Evolutionary conservation across 164 flowering plant genomes (phyloP).

Genomic region (Protea cynaroides): DNA sequence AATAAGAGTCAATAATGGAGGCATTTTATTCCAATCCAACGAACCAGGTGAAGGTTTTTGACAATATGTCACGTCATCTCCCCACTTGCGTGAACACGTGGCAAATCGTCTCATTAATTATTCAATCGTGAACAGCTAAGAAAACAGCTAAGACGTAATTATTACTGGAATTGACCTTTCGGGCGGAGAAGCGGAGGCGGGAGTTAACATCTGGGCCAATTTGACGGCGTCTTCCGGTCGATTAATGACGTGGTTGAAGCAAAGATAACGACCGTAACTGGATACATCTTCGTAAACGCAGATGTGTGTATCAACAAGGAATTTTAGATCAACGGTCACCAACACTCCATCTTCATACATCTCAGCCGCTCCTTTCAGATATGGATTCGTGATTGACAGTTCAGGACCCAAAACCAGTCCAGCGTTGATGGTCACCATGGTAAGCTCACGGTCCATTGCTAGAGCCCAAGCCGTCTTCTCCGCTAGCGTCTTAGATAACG

Average conservation of each 20-base stretch:
- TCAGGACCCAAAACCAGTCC: conserved; percentile 49
- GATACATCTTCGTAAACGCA: conserved; percentile 55
- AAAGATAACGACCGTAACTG: conserved; percentile 68
- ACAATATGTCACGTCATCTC: too few species aligned
- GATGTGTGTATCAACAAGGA: conserved; percentile 63
- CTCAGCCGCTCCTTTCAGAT: conserved; percentile 75
- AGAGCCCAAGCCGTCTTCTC: conserved; percentile 84
- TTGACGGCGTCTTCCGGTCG: conserved; percentile 37
- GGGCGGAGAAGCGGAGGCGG: conserved; percentile 8
- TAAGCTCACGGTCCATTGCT: conserved; percentile 72
- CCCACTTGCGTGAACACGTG: too few species aligned
- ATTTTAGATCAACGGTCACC: conserved; percentile 52
- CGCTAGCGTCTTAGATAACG: conserved; percentile 62
- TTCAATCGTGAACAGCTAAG: too few species aligned
- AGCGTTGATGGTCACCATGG: conserved; percentile 67
- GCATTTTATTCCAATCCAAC: too few species aligned
- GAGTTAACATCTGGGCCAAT: conserved; percentile 30
- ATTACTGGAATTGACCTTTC: conserved; percentile 13
- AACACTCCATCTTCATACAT: conserved; percentile 76
- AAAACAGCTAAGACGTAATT: too few species aligned
- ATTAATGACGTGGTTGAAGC: conserved; percentile 57
- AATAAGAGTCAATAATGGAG: too few species aligned
- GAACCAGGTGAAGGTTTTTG: too few species aligned
- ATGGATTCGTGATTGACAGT: conserved; percentile 41
- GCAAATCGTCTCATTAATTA: too few species aligned